Evolutionary conservation across 371 early-diverging fungal species (phyloP), one percentile per base, ranked within the genome.

Genomic region (Rhizopus stolonifer): DNA sequence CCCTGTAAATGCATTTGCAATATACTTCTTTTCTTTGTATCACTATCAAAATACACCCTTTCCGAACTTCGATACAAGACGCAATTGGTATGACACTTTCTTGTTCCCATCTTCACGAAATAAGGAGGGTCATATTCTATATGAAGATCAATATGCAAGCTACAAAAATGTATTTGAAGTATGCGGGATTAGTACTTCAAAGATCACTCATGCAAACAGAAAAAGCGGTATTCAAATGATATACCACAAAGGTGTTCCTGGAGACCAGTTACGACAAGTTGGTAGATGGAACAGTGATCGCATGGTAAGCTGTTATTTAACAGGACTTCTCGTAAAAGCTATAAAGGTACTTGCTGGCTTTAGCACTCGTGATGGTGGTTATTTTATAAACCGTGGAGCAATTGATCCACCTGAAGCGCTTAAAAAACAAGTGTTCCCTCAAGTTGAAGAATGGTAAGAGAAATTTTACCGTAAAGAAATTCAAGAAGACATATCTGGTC

Each of bases 271-370:
- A n/a, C n/a, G n/a, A n/a, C n/a, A n/a, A n/a, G n/a, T n/a, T n/a
- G n/a, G n/a, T n/a, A n/a, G n/a, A n/a, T 56, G 50, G 57, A 45
- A 24, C 1, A 49, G 36, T 11, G 57, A 56, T 25, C 21, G 50
- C 2, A 56, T 49, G 44, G 45, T 56, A 1, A 50, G 57, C 1
- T 56, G 50, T 19, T 50, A 56, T 45, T 29, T 29, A 10, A 40
- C 48, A 9, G 31, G 33, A 22, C 24, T 58, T 10, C 52, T 48
- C 8, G 43, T 58, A 13, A 48, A 52, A 14, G 22, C 42, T 15
- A 48, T 58, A 18, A 47, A 58, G 39, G 38, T 5, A 14, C 48
- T 52, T 13, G 52, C 58, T 39, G 40, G 49, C 2, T 58, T 58
- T 31, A 15, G 26, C 6, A 32, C 14, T 18, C 17, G 18, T 15